Conservation (phyloP, 495 filamentous ascomycete genomes). For the Clavariopsis aquatica region DNA sequence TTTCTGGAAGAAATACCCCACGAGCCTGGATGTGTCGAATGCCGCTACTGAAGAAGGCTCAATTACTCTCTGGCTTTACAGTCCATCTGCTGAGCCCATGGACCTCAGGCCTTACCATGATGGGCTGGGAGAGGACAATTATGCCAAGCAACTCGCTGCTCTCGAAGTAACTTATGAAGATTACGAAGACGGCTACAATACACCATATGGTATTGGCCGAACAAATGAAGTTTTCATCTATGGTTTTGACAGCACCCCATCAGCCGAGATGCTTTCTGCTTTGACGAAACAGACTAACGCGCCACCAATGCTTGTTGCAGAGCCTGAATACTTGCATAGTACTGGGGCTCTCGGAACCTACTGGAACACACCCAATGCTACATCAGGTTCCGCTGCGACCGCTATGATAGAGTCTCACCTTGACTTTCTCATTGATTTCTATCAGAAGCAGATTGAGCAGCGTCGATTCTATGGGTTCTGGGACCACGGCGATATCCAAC, state of each 20-base stretch:
- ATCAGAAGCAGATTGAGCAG: conserved; percentile 16
- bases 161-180: conserved; percentile 22
- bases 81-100: conserved; percentile 15
- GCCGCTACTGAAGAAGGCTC: conserved; percentile 14
- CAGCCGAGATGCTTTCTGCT: conserved; percentile 4
- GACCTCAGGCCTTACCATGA: conserved; percentile 21
- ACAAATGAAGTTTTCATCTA: conserved; percentile 26
- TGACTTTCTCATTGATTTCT: conserved; percentile 23
- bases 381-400: neutral
- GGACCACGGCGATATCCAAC: conserved; percentile 26
- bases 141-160: conserved; percentile 20
- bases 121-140: conserved; percentile 21
- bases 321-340: conserved; percentile 6
- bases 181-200: conserved; percentile 21
- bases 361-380: conserved; percentile 2
- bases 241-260: conserved; percentile 20
- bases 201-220: conserved; percentile 16
- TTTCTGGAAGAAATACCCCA: conserved; percentile 29
- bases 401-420: conserved; percentile 10
- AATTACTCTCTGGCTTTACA: conserved; percentile 22
- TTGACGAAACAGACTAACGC: conserved; percentile 19
- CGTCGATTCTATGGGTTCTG: conserved; percentile 24
- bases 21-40: conserved; percentile 15
- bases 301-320: conserved; percentile 19
- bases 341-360: conserved; percentile 17